These are phyloP conservation scores for Colletotrichum orchidophilum DNA, from an alignment of 2,329 filamentous ascomycete species.

Conservation along the genomic window DNA sequence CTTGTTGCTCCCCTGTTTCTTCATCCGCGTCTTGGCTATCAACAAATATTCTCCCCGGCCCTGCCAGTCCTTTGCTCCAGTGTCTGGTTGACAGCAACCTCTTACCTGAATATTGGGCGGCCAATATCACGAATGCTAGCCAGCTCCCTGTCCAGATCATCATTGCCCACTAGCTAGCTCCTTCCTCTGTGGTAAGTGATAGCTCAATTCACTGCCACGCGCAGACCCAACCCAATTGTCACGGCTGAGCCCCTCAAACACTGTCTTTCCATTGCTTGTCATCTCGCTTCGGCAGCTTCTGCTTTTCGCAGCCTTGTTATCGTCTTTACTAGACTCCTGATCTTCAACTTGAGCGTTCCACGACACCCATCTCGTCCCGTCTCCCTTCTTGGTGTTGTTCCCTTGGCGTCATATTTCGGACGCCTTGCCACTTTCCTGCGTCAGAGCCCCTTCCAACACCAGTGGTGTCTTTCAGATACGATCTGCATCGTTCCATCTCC, in stretches of 20 bases:
- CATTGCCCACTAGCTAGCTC: conserved; percentile 26
- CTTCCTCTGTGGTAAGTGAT: conserved; percentile 12
- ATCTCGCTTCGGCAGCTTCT: background rate
- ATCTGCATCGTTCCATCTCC: conserved; percentile 3
- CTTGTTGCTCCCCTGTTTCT: conserved; percentile 8
- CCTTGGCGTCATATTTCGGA: background rate
- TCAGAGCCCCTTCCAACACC: background rate
- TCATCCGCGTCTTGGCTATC: conserved; percentile 4
- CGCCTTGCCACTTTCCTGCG: conserved; percentile 13
- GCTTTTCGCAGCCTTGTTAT: background rate
- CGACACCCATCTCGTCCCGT: background rate
- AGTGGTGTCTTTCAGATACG: background rate
- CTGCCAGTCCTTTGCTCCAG: background rate
- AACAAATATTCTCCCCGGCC: background rate
- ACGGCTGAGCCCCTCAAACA: background rate
- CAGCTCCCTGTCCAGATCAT: conserved; percentile 16
- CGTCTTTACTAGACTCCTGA: background rate
- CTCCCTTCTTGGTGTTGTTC: background rate
- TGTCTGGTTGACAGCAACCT: background rate
- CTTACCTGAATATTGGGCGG: background rate
- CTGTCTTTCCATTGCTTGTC: background rate
- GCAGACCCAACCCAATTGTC: background rate
- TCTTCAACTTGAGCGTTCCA: background rate
- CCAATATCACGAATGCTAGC: conserved; percentile 3
- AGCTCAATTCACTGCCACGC: conserved; percentile 14